phyloP scores from a whole-genome alignment of 2,329 filamentous ascomycete genomes.

The Aureobasidium sp. region DNA sequence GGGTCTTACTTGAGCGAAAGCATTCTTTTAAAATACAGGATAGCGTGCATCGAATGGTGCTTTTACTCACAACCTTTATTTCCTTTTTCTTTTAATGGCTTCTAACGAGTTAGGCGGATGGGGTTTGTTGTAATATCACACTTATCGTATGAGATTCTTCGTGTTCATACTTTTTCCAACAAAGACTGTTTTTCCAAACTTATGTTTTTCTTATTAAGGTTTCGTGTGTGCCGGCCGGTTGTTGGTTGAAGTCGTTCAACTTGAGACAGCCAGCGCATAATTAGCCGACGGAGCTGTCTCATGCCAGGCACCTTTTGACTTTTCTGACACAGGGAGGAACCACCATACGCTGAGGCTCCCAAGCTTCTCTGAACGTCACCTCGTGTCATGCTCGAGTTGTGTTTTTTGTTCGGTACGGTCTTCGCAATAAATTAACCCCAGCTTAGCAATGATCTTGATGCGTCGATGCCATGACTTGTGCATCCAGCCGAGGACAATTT shows the following conservation, averaged over 20 bases:
- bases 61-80: conserved; percentile 9
- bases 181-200: background rate
- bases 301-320: background rate
- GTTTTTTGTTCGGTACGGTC: background rate
- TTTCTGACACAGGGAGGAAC: background rate
- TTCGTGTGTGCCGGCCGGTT: background rate
- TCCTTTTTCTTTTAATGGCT: conserved; percentile 15
- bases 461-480: background rate
- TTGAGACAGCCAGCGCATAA: background rate
- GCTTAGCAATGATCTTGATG: background rate
- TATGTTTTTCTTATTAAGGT: background rate
- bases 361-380: background rate
- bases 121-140: conserved; percentile 13
- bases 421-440: background rate
- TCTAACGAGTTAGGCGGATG: conserved; percentile 13
- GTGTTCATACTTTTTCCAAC: conserved; percentile 9
- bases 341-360: background rate
- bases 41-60: conserved; percentile 15
- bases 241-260: background rate
- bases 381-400: background rate
- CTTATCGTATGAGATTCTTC: conserved; percentile 12
- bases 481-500: background rate
- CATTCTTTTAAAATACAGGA: conserved; percentile 16
- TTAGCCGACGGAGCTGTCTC: background rate
- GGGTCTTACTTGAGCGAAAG: conserved; percentile 6